phyloP scores from a whole-genome alignment of 768 basidiomycete genomes.

The Brasilioporus rufonigricans region DNA sequence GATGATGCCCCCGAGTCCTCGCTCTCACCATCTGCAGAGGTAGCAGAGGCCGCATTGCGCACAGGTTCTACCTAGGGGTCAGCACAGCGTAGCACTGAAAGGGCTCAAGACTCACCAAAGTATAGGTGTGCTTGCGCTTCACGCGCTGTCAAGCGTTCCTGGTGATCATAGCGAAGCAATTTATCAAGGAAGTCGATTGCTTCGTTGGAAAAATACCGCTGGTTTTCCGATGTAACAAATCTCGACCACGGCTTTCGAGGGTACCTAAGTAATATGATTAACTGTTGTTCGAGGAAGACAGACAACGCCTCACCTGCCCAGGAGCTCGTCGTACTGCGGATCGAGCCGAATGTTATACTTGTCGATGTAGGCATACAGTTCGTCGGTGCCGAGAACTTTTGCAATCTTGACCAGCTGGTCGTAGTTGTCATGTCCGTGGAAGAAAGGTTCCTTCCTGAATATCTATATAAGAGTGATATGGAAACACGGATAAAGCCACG shows the following conservation, averaged over 20 bases:
- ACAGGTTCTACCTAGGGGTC: constrained; percentile 57
- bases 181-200: constrained; percentile 96
- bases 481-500: background rate
- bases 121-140: constrained; percentile 94
- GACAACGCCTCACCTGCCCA: constrained; percentile 61
- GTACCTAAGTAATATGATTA: constrained; percentile 49
- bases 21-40: constrained; percentile 58
- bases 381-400: constrained; percentile 96
- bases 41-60: constrained; percentile 44
- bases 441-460: constrained; percentile 98
- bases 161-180: constrained; percentile 94
- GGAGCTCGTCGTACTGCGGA: constrained; percentile 92
- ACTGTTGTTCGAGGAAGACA: constrained; percentile 7
- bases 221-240: constrained; percentile 94
- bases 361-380: constrained; percentile 87
- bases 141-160: constrained; percentile 91
- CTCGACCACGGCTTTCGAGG: constrained; percentile 93
- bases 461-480: constrained; percentile 52
- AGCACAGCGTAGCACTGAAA: constrained; percentile 16
- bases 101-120: constrained; percentile 57
- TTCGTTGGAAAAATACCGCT: constrained; percentile 94
- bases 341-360: constrained; percentile 96
- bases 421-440: constrained; percentile 99
- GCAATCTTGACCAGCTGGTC: constrained; percentile 98
- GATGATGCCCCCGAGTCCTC: constrained; percentile 43